Base-by-base conservation (phyloP, 1,284 basidiomycete species). In the Cutaneotrichosporon sp. region DNA sequence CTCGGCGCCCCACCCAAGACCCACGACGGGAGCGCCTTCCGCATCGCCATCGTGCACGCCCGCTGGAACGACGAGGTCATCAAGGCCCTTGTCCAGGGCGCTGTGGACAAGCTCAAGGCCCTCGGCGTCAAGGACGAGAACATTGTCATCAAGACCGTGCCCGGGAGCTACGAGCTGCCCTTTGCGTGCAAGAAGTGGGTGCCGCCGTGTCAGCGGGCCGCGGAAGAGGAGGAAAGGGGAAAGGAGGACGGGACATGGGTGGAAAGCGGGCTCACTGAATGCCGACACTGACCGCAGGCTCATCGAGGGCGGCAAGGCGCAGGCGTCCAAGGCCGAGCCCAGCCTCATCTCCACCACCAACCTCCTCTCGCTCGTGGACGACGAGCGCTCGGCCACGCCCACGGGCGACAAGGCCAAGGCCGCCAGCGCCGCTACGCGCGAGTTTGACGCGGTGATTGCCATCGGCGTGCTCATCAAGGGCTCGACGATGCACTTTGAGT, bases 401-500 rank as follows among this genome's bases (percentile, higher is more conserved):
- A 58, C 76, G 36, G 71, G 76, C 47, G 24, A 25, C 14, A 61
- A 72, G 45, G n/a, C n/a, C n/a, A 72, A 82, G 33, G 16, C 38
- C 25, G 14, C 25, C 73, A 8, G 69, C 70, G 80, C 83, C 71
- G 83, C 86, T 10, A n/a, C n/a, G n/a, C 84, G 85, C 60, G 88
- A 92, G 0, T 95, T 97, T 70, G 90, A 95, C 80, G 97, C 94
- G 13, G 88, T 97, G 67, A 95, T 99, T 74, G 92, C 94, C 43
- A 93, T 99, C 72, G 95, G 95, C 11, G 92, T 95, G 50, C 87
- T 99, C 75, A 97, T 99, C 85, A 99, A 99, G 81, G 95, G 94
- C 60, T 85, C 87, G 4, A 97, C 94, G 16, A 95, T 95, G 92
- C 94, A 97, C 82, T 97, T 97, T 77, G 94, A 97, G 80, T 99